Evolutionary conservation across 179 eudicot genomes (phyloP), one percentile per base, ranked within the genome.

Genomic region (Nepenthes alata): DNA sequence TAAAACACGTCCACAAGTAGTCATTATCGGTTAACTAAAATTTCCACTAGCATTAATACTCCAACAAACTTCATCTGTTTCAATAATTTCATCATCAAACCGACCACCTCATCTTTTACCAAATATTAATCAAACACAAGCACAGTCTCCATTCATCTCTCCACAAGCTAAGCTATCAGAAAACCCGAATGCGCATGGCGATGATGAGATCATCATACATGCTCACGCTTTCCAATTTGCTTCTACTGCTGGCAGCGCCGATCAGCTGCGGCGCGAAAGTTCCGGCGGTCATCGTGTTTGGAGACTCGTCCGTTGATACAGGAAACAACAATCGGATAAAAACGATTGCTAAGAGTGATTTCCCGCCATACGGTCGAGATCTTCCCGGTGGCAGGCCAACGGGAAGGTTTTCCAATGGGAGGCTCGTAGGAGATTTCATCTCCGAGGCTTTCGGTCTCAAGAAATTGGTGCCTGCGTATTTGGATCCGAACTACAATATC

Each of bases 341-440:
- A 0, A 85, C 91, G 0, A 35, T 87, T 25, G 65, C 76, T 0
- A 69, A 71, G 62, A 85, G 95, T 60, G 71, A 90, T 64, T 89
- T 89, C 53, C 55, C 51, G 49, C 97, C 97, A 2, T 89, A 89
- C 41, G 95, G 95, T 0, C 72, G 84, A 1, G 85, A 87, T 52
- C 83, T 79, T 9, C 57, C 55, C 25, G 93, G 83, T 0, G 93
- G 93, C 0, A 54, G 44, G 59, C 77, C 97, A 4, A 90, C 93
- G 0, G 97, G 97, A 0, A 61, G 97, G 44, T 90, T 90, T 68
- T 87, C 79, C 39, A 90, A 90, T 5, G 97, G 97, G 4, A 76
- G 88, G 36, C 67, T 90, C 16, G 80, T 85, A 1, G 65, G 87
- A 0, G 97, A 90, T 59, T 87, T 83, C 64, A 47, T 90, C 10